phyloP scores from a whole-genome alignment of 2,329 filamentous ascomycete species.

The Parastagonospora nodorum region DNA sequence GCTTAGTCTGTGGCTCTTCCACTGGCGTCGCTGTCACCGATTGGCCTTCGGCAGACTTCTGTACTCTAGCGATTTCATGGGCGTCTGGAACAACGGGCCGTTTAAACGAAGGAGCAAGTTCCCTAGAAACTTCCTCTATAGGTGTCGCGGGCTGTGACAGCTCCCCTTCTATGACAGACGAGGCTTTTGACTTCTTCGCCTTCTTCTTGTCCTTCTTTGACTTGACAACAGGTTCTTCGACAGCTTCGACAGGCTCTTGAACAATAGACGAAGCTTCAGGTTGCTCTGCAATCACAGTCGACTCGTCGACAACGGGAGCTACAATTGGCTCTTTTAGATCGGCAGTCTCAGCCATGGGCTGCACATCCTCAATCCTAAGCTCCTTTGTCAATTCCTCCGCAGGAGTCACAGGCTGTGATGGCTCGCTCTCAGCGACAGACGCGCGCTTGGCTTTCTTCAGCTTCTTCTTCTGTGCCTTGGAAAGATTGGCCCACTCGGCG shows the following conservation, averaged over 20 bases:
- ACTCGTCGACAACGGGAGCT: conserved; percentile 1
- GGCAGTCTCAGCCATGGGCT: no score
- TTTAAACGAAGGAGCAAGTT: neutral
- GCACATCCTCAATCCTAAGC: conserved; percentile 1
- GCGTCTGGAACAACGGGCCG: neutral
- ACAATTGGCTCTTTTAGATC: neutral
- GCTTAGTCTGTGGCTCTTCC: neutral
- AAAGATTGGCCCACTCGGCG: conserved; percentile 18
- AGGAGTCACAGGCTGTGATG: conserved; percentile 14
- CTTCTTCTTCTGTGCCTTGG: conserved; percentile 37
- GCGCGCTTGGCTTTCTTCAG: conserved; percentile 28
- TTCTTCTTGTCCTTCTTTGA: conserved; percentile 36
- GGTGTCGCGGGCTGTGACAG: conserved; percentile 12
- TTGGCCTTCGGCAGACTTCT: neutral
- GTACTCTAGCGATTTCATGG: neutral
- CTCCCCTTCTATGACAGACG: conserved; percentile 12
- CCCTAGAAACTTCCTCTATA: conserved; percentile 3
- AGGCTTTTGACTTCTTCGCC: conserved; percentile 26
- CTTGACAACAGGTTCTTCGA: conserved; percentile 8
- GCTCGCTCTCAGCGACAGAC: conserved; percentile 13
- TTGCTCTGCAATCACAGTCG: conserved; percentile 4
- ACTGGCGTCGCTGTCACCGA: neutral
- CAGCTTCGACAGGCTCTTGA: conserved; percentile 3
- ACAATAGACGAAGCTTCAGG: neutral
- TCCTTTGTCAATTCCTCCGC: conserved; percentile 6